Evolutionary conservation across 805 yeast genomes (phyloP).

Genomic region (Metahyphopichia silvanorum): DNA sequence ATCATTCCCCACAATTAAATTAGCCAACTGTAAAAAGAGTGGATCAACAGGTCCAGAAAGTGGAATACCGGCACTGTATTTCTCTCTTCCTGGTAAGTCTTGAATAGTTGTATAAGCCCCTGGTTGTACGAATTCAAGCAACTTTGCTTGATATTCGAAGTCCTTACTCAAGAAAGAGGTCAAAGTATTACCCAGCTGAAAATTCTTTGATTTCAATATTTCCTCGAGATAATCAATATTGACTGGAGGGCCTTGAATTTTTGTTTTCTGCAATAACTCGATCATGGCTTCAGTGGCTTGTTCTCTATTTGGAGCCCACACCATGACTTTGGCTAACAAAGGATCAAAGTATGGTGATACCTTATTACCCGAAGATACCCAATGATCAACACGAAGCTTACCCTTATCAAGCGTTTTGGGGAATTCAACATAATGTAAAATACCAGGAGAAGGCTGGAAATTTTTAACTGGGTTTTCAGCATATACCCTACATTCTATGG

Average conservation of each 20-base stretch:
- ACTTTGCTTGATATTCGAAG: slow-evolving; percentile 14
- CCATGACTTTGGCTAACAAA: slow-evolving; percentile 23
- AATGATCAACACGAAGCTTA: slow-evolving; percentile 19
- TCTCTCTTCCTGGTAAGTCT: slow-evolving; percentile 70
- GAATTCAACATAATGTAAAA: slow-evolving; percentile 16
- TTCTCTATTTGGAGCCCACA: slow-evolving; percentile 16
- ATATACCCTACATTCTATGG: slow-evolving; percentile 22
- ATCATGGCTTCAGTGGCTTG: slow-evolving; percentile 14
- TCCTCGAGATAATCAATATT: slow-evolving; percentile 18
- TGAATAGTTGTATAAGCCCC: slow-evolving; percentile 83
- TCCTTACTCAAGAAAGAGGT: slow-evolving; percentile 12
- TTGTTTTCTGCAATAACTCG: slow-evolving; percentile 11
- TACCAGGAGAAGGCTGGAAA: slow-evolving; percentile 24
- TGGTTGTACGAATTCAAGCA: slow-evolving; percentile 21
- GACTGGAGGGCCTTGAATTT: slow-evolving; percentile 21
- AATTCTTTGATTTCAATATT: slow-evolving; percentile 12
- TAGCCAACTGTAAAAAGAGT: slow-evolving; percentile 19
- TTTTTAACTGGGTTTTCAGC: slow-evolving; percentile 22
- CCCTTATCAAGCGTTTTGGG: slow-evolving; percentile 3
- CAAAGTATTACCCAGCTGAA: slow-evolving; percentile 12
- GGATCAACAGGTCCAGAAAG: slow-evolving; percentile 21
- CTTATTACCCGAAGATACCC: slow-evolving; percentile 20
- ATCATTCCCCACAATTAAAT: slow-evolving; percentile 19
- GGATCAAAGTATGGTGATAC: slow-evolving; percentile 28
- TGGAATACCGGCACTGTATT: slow-evolving; percentile 22